Base-by-base conservation (phyloP, 2,329 filamentous ascomycete species). In the Trichoderma sp. region DNA sequence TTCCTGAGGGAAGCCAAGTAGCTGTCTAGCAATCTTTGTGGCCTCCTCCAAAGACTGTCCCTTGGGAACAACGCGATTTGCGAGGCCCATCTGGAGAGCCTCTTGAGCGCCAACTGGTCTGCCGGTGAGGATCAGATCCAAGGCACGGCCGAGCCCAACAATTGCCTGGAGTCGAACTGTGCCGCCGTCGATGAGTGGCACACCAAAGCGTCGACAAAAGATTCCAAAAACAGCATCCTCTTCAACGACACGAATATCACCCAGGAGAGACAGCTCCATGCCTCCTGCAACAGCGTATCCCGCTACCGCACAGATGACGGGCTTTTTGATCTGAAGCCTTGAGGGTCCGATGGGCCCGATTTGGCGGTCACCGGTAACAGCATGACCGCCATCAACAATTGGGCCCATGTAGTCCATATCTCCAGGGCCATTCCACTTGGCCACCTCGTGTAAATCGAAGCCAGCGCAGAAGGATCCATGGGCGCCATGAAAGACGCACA, bases 111-210 rank as follows among this genome's bases (percentile, higher is more conserved):
- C 72, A 0, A 88, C 83, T 0, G 80, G 73, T 0, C 85, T 77
- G 0, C 87, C 86, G 0, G 86, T 88, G 5, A 88, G 76, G 19
- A 88, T 86, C 82, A 88, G 84, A 74, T 88, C 86, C 67, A 88
- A 71, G 0, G 86, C 86, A 3, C 84, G 74, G 0, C 85, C 84
- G 0, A 88, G 77, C 0, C 86, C 86, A 27, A 88, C 74, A 43
- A 87, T 80, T 0, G 81, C 80, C 68, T 83, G 85, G 4, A 87
- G 75, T 1, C 86, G 81, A 0, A 87, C 84, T 0, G 85, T 87
- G 1, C 86, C 86, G 6, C 76, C 78, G 47, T 79, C 86, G 14
- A 75, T 74, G 21, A 77, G 72, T 4, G 75, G 74, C 1, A 76
- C 74, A 10, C 75, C 75, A 13, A 74, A 86, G 2, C 85, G 80